Evolutionary conservation across 1,139 yeast genomes (phyloP).

Genomic region (Sugiyamaella grinbergsii): DNA sequence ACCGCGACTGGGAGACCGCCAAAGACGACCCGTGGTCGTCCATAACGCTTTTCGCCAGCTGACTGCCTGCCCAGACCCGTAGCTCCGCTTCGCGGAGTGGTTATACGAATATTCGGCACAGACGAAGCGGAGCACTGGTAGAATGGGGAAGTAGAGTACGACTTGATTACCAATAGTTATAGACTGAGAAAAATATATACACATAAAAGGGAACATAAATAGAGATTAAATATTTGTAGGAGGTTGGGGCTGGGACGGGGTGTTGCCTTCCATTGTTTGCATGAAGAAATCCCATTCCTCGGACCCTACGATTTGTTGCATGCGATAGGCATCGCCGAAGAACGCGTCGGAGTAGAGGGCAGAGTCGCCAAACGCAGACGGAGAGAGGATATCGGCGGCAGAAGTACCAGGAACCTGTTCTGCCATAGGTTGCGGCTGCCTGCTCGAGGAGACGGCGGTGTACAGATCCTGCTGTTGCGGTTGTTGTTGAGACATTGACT

Average conservation of each 20-base stretch:
- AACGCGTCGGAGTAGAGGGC: slow-evolving; percentile 18
- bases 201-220: background rate
- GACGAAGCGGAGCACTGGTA: too few relatives aligned
- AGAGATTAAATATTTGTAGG: background rate
- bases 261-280: slow-evolving; percentile 26
- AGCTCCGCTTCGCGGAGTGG: too few relatives aligned
- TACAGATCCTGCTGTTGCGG: slow-evolving; percentile 4
- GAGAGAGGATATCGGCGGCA: slow-evolving; percentile 8
- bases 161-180: background rate
- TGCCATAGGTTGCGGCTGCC: background rate
- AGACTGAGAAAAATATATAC: slow-evolving; percentile 10
- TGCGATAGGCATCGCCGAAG: slow-evolving; percentile 24
- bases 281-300: slow-evolving; percentile 36
- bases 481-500: background rate
- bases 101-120: too few relatives aligned
- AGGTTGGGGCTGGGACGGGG: slow-evolving; percentile 4
- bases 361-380: slow-evolving; percentile 10
- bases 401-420: background rate
- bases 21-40: slow-evolving; percentile 32
- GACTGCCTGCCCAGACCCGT: too few relatives aligned
- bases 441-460: slow-evolving; percentile 2
- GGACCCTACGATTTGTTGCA: slow-evolving; percentile 30
- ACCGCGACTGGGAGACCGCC: slow-evolving; percentile 37
- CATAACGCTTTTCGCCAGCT: slow-evolving; percentile 29
- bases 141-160: too few relatives aligned